Evolutionary conservation across 345 rosid species (phyloP).

Genomic region (Ceriops tagal): DNA sequence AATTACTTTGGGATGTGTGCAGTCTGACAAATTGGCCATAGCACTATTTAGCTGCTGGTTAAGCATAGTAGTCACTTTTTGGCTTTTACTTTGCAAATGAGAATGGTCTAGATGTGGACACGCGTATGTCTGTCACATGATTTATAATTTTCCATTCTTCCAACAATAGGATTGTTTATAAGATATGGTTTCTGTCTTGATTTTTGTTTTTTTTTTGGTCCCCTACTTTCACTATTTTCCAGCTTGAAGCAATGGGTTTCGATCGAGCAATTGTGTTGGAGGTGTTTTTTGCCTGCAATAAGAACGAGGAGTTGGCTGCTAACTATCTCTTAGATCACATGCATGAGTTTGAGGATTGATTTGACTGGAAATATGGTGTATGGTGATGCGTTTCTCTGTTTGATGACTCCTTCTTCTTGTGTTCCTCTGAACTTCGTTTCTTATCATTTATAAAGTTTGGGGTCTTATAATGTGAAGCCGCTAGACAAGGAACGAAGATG

Average conservation of each 20-base stretch:
- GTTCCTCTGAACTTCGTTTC: not conserved
- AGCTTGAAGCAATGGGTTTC: slow-evolving; percentile 92
- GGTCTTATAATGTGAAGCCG: slow-evolving; percentile 12
- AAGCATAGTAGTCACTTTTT: no score
- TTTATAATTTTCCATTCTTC: no score
- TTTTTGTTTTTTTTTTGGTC: not conserved
- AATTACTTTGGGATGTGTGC: not conserved
- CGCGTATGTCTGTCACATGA: not conserved
- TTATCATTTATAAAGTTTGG: slow-evolving; percentile 9
- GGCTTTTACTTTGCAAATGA: no score
- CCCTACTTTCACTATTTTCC: not conserved
- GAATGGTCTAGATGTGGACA: not conserved
- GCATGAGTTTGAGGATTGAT: slow-evolving; percentile 73
- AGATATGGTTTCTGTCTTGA: not conserved
- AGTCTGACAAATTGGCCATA: not conserved
- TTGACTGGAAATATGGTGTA: not conserved
- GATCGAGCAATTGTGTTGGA: slow-evolving; percentile 63
- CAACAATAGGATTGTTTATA: no score
- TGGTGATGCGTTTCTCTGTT: not conserved
- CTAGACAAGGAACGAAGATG: slow-evolving; percentile 15
- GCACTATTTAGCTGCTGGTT: not conserved
- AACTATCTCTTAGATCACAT: slow-evolving; percentile 81
- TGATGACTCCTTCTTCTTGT: no score
- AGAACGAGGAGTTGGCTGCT: slow-evolving; percentile 82
- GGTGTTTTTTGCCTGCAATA: slow-evolving; percentile 81